A percentile compares a stretch with the other conserved stretches of the same genome.
These are phyloP conservation scores for Babesia divergens DNA, from an alignment of 169 alveolate genomes.

Conservation along the genomic window DNA sequence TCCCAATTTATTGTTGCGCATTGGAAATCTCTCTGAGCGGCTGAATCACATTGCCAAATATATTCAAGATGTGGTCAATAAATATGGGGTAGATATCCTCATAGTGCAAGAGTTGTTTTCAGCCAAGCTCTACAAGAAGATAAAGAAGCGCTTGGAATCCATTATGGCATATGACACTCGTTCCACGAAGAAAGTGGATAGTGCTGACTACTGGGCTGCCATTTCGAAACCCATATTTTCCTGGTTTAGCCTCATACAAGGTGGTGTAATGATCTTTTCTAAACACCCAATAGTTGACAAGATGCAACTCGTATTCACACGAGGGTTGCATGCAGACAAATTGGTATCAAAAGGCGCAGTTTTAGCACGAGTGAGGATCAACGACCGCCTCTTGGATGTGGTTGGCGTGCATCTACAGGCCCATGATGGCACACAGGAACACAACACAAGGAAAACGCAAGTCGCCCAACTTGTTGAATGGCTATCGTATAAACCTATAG, in stretches of 20 bases:
- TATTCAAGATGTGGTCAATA: constrained; percentile 28
- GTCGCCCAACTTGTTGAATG: constrained; percentile 71
- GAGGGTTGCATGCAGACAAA: constrained; percentile 27
- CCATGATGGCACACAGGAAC: constrained; percentile 44
- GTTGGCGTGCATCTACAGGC: constrained; percentile 84
- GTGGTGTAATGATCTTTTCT: constrained; percentile 51
- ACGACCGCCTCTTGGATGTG: constrained; percentile 66
- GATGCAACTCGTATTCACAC: constrained; percentile 17
- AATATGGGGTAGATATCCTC: constrained; percentile 58
- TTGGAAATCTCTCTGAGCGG: constrained; percentile 2
- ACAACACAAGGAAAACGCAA: constrained; percentile 67
- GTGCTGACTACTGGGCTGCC: neutral
- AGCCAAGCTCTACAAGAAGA: neutral
- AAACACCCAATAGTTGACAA: constrained; percentile 20
- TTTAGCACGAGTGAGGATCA: constrained; percentile 60
- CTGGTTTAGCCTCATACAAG: constrained; percentile 9
- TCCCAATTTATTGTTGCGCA: constrained; percentile 24
- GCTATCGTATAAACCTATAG: constrained; percentile 46
- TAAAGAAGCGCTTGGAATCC: constrained; percentile 16
- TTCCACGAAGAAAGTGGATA: constrained; percentile 9
- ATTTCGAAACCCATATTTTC: neutral
- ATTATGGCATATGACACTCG: constrained; percentile 56
- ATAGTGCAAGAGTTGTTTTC: constrained; percentile 68
- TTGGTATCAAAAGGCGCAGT: constrained; percentile 79
- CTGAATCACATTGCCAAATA: constrained; percentile 9